A percentile compares a stretch with the other conserved stretches of the same genome.
phyloP scores from a whole-genome alignment of 768 basidiomycete species.

The Phaffia tasmanica region DNA sequence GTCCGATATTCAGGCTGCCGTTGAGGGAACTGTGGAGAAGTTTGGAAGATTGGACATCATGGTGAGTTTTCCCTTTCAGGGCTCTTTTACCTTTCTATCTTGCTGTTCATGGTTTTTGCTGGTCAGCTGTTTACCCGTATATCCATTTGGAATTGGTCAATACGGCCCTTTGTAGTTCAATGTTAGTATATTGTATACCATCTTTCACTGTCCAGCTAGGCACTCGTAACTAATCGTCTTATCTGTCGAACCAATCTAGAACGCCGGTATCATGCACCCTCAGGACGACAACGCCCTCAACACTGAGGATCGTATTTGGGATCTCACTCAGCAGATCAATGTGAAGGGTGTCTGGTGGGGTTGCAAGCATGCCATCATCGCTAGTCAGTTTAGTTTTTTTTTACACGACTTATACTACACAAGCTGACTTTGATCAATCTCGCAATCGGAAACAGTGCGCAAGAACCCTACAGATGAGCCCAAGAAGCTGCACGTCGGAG shows the following conservation, averaged over 20 bases:
- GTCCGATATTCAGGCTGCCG: conserved; percentile 65
- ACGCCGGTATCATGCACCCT: conserved; percentile 90
- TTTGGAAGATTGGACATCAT: conserved; percentile 94
- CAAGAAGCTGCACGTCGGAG: conserved; percentile 59
- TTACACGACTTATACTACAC: background rate
- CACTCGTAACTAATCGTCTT: conserved; percentile 3
- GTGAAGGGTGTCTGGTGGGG: conserved; percentile 63
- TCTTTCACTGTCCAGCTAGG: background rate
- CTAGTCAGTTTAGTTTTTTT: conserved; percentile 43
- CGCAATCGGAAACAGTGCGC: conserved; percentile 11
- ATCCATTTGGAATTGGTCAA: background rate
- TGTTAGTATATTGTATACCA: background rate
- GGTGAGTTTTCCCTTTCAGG: conserved; percentile 44
- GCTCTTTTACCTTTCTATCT: background rate
- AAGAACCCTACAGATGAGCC: conserved; percentile 66
- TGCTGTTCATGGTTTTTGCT: background rate
- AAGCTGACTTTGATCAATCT: background rate
- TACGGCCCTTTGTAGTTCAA: conserved; percentile 13
- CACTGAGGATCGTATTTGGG: conserved; percentile 93
- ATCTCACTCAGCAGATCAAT: conserved; percentile 37
- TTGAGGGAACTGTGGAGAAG: conserved; percentile 63
- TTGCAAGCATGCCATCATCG: conserved; percentile 90
- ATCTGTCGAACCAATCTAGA: conserved; percentile 4
- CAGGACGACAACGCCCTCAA: conserved; percentile 87
- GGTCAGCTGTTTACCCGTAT: background rate